Conservation (phyloP, 2,329 filamentous ascomycete species). For the Diaporthe eres region DNA sequence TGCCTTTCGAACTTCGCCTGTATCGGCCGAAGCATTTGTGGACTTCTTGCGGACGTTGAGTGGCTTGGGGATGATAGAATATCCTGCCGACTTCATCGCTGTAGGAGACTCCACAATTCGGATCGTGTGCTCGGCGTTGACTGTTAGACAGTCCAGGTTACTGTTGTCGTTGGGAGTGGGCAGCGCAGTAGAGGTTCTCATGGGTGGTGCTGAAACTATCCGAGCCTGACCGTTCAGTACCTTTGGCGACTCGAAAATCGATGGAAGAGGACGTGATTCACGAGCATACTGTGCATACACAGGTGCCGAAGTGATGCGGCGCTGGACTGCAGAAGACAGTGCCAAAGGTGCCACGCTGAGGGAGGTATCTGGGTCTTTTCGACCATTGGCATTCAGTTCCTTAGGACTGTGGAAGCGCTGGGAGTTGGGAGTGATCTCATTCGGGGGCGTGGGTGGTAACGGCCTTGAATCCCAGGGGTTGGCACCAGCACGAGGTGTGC, state of each 20-base stretch:
- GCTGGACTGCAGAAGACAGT: slow-evolving; percentile 49
- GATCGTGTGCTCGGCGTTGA: slow-evolving; percentile 64
- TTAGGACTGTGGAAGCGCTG: slow-evolving; percentile 33
- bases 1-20: background rate
- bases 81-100: slow-evolving; percentile 49
- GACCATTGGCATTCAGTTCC: background rate
- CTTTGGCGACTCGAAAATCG: slow-evolving; percentile 60
- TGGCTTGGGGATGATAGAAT: slow-evolving; percentile 54
- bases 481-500: slow-evolving; percentile 14
- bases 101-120: slow-evolving; percentile 67
- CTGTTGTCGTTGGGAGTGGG: slow-evolving; percentile 50
- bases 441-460: slow-evolving; percentile 63
- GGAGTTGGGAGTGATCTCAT: slow-evolving; percentile 46
- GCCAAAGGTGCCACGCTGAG: slow-evolving; percentile 37
- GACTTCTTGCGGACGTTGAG: slow-evolving; percentile 59
- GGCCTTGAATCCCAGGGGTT: slow-evolving; percentile 63
- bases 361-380: background rate
- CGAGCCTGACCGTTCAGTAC: slow-evolving; percentile 54
- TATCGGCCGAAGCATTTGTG: background rate
- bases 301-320: slow-evolving; percentile 67
- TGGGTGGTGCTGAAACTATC: slow-evolving; percentile 62
- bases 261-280: slow-evolving; percentile 59
- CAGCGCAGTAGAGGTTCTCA: slow-evolving; percentile 37
- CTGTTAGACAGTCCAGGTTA: slow-evolving; percentile 61
- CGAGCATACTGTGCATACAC: slow-evolving; percentile 58